Evolutionary conservation across 805 yeast genomes (phyloP).

Genomic region (Wickerhamomyces sydowiorum): DNA sequence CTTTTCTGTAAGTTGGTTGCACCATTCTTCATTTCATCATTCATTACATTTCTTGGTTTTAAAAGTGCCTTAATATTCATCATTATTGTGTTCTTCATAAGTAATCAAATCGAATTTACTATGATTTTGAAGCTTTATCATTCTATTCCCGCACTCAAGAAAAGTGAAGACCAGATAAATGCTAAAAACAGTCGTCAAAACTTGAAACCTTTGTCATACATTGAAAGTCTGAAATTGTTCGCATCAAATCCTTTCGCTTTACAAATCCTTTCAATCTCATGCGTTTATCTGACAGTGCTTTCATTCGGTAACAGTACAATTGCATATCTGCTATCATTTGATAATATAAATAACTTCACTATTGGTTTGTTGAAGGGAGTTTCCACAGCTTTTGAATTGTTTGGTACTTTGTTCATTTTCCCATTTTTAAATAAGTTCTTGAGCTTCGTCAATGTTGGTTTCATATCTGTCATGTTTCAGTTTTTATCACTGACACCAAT

Average conservation of each 20-base stretch:
- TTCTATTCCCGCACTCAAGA: slow-evolving; percentile 23
- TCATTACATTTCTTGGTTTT: slow-evolving; percentile 20
- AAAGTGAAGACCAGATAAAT: slow-evolving; percentile 1
- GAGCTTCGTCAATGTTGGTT: slow-evolving; percentile 27
- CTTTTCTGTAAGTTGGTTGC: slow-evolving; percentile 31
- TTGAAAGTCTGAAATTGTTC: slow-evolving; percentile 15
- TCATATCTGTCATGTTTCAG: slow-evolving; percentile 25
- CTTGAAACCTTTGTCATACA: slow-evolving; percentile 5
- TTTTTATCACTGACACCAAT: slow-evolving; percentile 24
- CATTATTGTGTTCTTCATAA: slow-evolving; percentile 23
- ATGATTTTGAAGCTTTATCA: slow-evolving; percentile 28
- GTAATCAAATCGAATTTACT: slow-evolving; percentile 27
- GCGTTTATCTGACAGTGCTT: slow-evolving; percentile 31
- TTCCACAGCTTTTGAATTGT: slow-evolving; percentile 28
- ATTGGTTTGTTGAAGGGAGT: slow-evolving; percentile 28
- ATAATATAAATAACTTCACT: slow-evolving; percentile 23
- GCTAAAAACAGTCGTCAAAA: background rate
- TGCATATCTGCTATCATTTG: slow-evolving; percentile 26
- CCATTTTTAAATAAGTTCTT: slow-evolving; percentile 20
- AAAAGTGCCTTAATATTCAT: slow-evolving; percentile 22
- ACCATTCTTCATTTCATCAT: slow-evolving; percentile 29
- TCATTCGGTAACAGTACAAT: slow-evolving; percentile 33
- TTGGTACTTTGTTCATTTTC: slow-evolving; percentile 25
- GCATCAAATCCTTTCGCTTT: slow-evolving; percentile 21
- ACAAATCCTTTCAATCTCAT: slow-evolving; percentile 25